Evolutionary conservation across 23 red algal genomes (phyloP).

Genomic region (Agarophyton chilense): DNA sequence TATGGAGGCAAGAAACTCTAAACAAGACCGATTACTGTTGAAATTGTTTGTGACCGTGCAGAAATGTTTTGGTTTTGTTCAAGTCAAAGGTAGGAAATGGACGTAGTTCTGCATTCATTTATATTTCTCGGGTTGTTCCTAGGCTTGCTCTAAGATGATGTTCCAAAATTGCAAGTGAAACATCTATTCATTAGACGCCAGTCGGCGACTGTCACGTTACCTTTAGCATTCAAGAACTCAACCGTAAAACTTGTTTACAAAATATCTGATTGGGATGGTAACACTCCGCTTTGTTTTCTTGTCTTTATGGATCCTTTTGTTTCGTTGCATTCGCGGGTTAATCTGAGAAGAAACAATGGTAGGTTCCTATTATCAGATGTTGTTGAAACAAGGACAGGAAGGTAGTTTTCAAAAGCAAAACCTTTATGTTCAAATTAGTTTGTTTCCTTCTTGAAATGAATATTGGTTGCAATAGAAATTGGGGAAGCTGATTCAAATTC

Average conservation of each 20-base stretch:
- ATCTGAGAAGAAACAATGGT: not conserved
- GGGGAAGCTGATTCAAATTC: not conserved
- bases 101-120: not conserved
- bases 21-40: slow-evolving; percentile 20
- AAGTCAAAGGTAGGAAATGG: not conserved
- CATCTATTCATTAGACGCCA: not conserved
- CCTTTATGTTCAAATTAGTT: not conserved
- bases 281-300: not conserved
- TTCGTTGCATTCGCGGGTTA: not conserved
- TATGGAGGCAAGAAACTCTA: not conserved
- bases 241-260: not conserved
- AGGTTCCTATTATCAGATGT: not conserved
- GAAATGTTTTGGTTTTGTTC: not conserved
- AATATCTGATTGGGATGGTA: slow-evolving; percentile 19
- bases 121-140: not conserved
- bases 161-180: not conserved
- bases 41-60: slow-evolving; percentile 21
- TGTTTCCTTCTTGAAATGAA: not conserved
- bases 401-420: not conserved
- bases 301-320: slow-evolving; percentile 25
- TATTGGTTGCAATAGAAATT: not conserved
- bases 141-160: not conserved
- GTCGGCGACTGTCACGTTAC: not conserved
- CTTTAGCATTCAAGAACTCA: not conserved
- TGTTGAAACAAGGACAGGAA: not conserved